These are phyloP conservation scores for Iris macrosiphon DNA, from an alignment of 106 monocot species.

Conservation along the genomic window DNA sequence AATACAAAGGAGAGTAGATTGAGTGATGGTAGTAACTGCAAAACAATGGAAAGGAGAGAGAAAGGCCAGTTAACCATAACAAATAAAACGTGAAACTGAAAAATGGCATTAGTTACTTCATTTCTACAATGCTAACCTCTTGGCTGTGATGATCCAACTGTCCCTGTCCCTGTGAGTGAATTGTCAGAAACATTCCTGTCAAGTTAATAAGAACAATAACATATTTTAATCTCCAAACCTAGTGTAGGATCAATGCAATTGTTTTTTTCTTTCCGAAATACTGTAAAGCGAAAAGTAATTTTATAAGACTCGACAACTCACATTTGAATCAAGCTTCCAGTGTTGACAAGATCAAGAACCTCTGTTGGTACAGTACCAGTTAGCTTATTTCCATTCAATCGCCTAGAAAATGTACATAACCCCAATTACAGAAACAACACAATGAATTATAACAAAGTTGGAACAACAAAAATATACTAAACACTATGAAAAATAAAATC, in stretches of 20 bases:
- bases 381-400: slow-evolving; percentile 19
- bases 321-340: slow-evolving; percentile 18
- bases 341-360: slow-evolving; percentile 16
- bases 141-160: not conserved
- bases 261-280: not conserved
- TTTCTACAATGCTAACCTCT: not conserved
- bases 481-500: not conserved
- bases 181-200: slow-evolving; percentile 7
- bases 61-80: not conserved
- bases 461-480: not conserved
- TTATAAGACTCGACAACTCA: slow-evolving; percentile 11
- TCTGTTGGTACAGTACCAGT: slow-evolving; percentile 14
- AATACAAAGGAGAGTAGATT: too few relatives aligned
- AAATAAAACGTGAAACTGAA: not conserved
- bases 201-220: not conserved
- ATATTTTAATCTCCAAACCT: too few relatives aligned
- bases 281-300: not conserved
- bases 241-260: not conserved
- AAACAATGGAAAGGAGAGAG: not conserved
- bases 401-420: slow-evolving; percentile 2
- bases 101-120: too few relatives aligned
- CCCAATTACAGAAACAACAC: not conserved
- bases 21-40: slow-evolving; percentile 3
- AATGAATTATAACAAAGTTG: not conserved
- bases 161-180: not conserved